phyloP scores from a whole-genome alignment of 1,139 yeast species.

The Diutina sp. region DNA sequence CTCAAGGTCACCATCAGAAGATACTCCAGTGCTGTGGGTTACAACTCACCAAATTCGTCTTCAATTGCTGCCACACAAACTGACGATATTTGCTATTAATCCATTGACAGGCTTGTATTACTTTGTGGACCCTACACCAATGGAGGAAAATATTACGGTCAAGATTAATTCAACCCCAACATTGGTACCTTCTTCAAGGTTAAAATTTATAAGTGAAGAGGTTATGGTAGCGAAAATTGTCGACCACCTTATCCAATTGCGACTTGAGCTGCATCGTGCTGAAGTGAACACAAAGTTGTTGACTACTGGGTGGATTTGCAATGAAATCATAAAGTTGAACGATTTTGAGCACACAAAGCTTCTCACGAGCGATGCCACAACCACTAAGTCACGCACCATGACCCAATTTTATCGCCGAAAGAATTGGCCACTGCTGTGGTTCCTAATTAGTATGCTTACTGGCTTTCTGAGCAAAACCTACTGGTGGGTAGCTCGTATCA shows the following conservation, averaged over 20 bases:
- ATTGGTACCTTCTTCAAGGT: conserved; percentile 5
- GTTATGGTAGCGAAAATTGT: conserved; percentile 22
- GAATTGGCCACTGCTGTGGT: conserved; percentile 70
- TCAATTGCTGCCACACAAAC: conserved; percentile 21
- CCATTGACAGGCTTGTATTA: conserved; percentile 34
- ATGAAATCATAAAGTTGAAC: conserved; percentile 38
- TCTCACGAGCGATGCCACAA: conserved; percentile 6
- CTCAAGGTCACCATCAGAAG: conserved; percentile 6
- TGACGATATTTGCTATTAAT: conserved; percentile 28
- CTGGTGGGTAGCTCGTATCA: conserved; percentile 57
- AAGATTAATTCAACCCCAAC: conserved; percentile 15
- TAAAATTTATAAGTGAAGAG: conserved; percentile 15
- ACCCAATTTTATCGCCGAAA: conserved; percentile 45
- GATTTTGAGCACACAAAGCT: conserved; percentile 18
- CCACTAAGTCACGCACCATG: conserved; percentile 7
- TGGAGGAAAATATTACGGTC: conserved; percentile 21
- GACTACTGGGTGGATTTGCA: conserved; percentile 57
- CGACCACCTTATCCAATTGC: conserved; percentile 28
- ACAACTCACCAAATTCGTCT: conserved; percentile 26
- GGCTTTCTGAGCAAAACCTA: conserved; percentile 34
- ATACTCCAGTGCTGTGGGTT: conserved; percentile 4
- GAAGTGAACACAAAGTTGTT: conserved; percentile 41
- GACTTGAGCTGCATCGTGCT: conserved; percentile 39
- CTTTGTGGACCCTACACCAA: conserved; percentile 30
- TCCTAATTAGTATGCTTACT: conserved; percentile 34